Percentiles rank a stretch among this genome's conserved stretches.
These are phyloP conservation scores for Trichosanthes cucumerina DNA, from an alignment of 306 rosid genomes.

Conservation along the genomic window DNA sequence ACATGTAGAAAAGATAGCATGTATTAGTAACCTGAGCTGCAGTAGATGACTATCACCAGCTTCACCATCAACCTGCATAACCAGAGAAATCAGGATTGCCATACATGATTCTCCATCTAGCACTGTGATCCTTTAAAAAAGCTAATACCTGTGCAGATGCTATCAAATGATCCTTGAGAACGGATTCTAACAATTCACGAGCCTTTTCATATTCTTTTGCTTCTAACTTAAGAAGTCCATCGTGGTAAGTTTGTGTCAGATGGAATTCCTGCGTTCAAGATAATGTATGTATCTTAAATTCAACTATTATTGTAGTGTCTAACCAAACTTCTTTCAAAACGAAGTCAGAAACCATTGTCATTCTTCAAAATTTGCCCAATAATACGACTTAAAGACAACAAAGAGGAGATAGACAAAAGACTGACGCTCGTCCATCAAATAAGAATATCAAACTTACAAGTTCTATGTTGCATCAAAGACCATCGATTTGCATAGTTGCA, in stretches of 20 bases:
- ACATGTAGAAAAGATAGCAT: constrained; percentile 3
- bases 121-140: background rate
- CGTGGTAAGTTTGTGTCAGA: constrained; percentile 88
- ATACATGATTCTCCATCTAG: constrained; percentile 11
- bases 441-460: background rate
- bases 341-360: background rate
- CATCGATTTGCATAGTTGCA: background rate
- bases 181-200: constrained; percentile 64
- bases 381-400: background rate
- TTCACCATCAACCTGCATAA: constrained; percentile 55
- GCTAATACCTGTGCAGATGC: constrained; percentile 49
- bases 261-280: constrained; percentile 66
- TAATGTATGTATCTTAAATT: background rate
- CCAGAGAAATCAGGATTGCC: constrained; percentile 12
- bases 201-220: constrained; percentile 80
- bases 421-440: background rate
- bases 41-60: constrained; percentile 71
- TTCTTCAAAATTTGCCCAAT: background rate
- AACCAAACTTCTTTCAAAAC: background rate
- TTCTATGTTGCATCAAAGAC: background rate
- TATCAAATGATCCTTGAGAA: constrained; percentile 71
- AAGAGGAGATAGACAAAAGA: background rate
- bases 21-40: constrained; percentile 72
- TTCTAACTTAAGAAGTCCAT: constrained; percentile 80
- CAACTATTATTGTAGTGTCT: background rate